These are phyloP conservation scores for Euphorbia celastroides DNA, from an alignment of 441 rosid genomes.

Conservation along the genomic window DNA sequence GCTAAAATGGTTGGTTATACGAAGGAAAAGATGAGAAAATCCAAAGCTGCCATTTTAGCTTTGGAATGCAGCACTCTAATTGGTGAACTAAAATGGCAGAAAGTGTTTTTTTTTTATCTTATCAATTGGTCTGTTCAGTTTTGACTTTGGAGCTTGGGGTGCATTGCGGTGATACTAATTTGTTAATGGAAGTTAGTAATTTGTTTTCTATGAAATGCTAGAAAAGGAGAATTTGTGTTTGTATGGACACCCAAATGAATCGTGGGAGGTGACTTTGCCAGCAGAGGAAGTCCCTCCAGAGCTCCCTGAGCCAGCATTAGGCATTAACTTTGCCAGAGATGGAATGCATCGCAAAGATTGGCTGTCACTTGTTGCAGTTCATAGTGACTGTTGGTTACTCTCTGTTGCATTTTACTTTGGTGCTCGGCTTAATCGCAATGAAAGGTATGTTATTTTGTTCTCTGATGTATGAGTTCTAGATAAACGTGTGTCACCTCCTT, in stretches of 20 bases:
- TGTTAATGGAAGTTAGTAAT: not conserved
- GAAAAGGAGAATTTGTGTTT: constrained; percentile 85
- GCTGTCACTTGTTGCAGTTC: constrained; percentile 81
- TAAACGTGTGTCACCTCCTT: not conserved
- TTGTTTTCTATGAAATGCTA: constrained; percentile 13
- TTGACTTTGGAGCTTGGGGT: not conserved
- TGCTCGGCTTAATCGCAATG: constrained; percentile 66
- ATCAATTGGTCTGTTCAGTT: not conserved
- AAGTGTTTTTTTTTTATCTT: not conserved
- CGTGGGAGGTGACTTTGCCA: constrained; percentile 78
- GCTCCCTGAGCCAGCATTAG: constrained; percentile 83
- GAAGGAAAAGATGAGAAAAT: not conserved
- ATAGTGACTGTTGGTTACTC: constrained; percentile 79
- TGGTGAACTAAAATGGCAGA: not conserved
- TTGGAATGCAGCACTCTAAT: not conserved
- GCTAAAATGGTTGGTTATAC: too few species aligned
- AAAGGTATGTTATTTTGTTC: constrained; percentile 31
- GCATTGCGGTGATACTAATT: not conserved
- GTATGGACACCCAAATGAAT: constrained; percentile 67
- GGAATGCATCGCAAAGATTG: constrained; percentile 82
- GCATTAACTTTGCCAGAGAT: constrained; percentile 82
- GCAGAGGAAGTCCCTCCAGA: constrained; percentile 88
- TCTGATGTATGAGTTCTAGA: constrained; percentile 2
- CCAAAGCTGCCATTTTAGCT: not conserved
- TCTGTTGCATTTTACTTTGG: constrained; percentile 79